These are phyloP conservation scores for Cyphellophora attinorum DNA, from an alignment of 2,329 filamentous ascomycete genomes.

Conservation along the genomic window DNA sequence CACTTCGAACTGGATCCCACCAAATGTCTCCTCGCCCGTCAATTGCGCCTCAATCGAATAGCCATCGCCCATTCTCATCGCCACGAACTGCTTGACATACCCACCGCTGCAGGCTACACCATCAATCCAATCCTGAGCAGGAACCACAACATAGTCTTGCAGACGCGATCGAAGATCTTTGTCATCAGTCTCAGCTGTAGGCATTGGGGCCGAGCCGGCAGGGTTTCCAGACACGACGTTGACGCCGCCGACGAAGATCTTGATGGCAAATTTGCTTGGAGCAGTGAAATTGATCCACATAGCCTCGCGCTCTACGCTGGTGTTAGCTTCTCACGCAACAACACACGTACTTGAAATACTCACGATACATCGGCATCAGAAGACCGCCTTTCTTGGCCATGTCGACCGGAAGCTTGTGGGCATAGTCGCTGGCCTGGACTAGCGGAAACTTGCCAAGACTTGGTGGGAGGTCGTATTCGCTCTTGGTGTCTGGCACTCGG, in stretches of 20 bases:
- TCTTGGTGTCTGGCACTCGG: no score
- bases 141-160: slow-evolving; percentile 37
- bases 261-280: no score
- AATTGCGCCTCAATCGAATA: slow-evolving; percentile 39
- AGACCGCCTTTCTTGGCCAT: slow-evolving; percentile 33
- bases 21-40: slow-evolving; percentile 30
- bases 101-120: slow-evolving; percentile 27
- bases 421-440: slow-evolving; percentile 3
- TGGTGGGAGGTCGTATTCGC: no score
- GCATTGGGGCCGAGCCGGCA: neutral
- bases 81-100: slow-evolving; percentile 39
- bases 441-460: no score
- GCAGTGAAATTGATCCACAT: no score
- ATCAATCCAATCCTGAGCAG: slow-evolving; percentile 32
- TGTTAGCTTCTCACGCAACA: slow-evolving; percentile 38
- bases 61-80: slow-evolving; percentile 32
- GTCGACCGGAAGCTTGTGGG: slow-evolving; percentile 20
- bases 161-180: slow-evolving; percentile 14
- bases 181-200: no score
- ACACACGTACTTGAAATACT: slow-evolving; percentile 20
- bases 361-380: slow-evolving; percentile 37
- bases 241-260: slow-evolving; percentile 30
- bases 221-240: slow-evolving; percentile 33
- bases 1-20: slow-evolving; percentile 38
- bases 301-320: slow-evolving; percentile 45